Evolutionary conservation across 495 filamentous ascomycete genomes (phyloP).

Genomic region (Aspergillus cristatus): DNA sequence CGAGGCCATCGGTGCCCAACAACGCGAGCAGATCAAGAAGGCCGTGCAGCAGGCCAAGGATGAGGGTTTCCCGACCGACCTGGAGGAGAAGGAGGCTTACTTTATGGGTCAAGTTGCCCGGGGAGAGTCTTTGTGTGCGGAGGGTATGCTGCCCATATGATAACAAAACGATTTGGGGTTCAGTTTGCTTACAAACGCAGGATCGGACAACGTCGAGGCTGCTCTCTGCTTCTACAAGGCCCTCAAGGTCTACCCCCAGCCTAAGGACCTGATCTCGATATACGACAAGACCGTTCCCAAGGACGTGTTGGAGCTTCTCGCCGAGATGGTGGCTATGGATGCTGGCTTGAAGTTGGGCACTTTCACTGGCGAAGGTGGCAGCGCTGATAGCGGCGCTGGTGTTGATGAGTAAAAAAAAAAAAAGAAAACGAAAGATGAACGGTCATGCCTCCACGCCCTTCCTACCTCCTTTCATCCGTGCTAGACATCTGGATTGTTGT

Average conservation of each 20-base stretch:
- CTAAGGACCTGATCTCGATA: constrained; percentile 83
- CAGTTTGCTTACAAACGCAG: too few species aligned
- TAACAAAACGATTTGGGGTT: too few species aligned
- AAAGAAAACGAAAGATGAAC: too few species aligned
- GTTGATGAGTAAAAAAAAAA: too few species aligned
- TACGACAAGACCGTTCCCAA: constrained; percentile 98
- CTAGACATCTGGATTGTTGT: constrained; percentile 11
- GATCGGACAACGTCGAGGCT: constrained; percentile 66
- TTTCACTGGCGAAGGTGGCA: constrained; percentile 31
- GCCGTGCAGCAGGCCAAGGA: constrained; percentile 70
- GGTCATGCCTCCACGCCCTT: constrained; percentile 3
- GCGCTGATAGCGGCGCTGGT: constrained; percentile 26
- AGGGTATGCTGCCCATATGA: constrained; percentile 49
- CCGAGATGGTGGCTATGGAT: constrained; percentile 95
- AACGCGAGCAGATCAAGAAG: constrained; percentile 61
- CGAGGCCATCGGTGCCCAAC: constrained; percentile 54
- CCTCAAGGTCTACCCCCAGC: constrained; percentile 94
- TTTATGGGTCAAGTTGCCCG: constrained; percentile 91
- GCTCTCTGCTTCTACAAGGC: constrained; percentile 95
- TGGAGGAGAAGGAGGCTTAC: constrained; percentile 85
- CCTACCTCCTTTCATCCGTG: constrained; percentile 4
- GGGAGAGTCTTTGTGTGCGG: constrained; percentile 68
- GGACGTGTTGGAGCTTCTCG: constrained; percentile 88
- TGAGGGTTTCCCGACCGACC: constrained; percentile 81
- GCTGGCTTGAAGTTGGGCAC: constrained; percentile 54